Percentiles rank a stretch among this genome's conserved stretches.
phyloP scores from a whole-genome alignment of 1,284 basidiomycete genomes.

The Papiliotrema fonsecae region DNA sequence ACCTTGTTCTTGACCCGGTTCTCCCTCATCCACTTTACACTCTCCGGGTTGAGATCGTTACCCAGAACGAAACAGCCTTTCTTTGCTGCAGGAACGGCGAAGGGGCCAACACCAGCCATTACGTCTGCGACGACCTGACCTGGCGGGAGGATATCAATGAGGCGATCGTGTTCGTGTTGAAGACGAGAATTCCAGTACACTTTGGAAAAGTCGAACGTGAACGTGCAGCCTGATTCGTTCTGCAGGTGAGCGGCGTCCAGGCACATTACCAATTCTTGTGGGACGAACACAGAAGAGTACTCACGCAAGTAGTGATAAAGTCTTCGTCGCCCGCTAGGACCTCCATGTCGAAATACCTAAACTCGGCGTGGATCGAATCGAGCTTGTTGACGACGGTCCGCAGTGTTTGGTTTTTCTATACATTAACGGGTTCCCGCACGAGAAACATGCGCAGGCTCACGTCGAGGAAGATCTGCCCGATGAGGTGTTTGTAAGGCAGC shows the following conservation, averaged over 20 bases:
- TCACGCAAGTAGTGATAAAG: slow-evolving; percentile 76
- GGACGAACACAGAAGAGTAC: neutral
- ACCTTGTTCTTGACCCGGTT: slow-evolving; percentile 75
- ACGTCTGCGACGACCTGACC: slow-evolving; percentile 80
- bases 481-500: slow-evolving; percentile 81
- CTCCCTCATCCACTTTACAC: slow-evolving; percentile 67
- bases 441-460: slow-evolving; percentile 52
- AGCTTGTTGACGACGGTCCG: slow-evolving; percentile 95
- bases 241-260: slow-evolving; percentile 38
- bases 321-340: slow-evolving; percentile 84
- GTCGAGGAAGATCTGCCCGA: slow-evolving; percentile 87
- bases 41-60: slow-evolving; percentile 91
- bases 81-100: slow-evolving; percentile 87
- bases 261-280: neutral
- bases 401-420: slow-evolving; percentile 73
- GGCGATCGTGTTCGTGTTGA: slow-evolving; percentile 81
- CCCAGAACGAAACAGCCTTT: slow-evolving; percentile 82
- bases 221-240: slow-evolving; percentile 77
- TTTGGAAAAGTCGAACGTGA: slow-evolving; percentile 88
- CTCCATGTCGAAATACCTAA: slow-evolving; percentile 96
- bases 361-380: slow-evolving; percentile 77
- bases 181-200: slow-evolving; percentile 99
- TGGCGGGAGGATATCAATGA: slow-evolving; percentile 65
- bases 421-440: neutral
- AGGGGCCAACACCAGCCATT: slow-evolving; percentile 97